Evolutionary conservation across 768 basidiomycete species (phyloP), one percentile per base, ranked within the genome.

Genomic region (Lactarius quietus): DNA sequence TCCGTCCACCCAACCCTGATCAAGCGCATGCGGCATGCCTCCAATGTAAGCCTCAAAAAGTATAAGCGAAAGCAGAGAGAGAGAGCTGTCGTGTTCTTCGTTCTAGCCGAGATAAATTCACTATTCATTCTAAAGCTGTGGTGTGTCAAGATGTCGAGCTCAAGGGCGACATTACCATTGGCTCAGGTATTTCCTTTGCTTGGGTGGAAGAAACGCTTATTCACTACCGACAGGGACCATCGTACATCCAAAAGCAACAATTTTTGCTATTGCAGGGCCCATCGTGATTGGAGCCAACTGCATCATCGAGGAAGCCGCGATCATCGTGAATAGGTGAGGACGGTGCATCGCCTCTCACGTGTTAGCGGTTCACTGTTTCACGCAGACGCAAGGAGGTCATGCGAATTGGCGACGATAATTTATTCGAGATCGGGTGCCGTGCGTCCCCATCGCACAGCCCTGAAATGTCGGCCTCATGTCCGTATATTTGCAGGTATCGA

Each of bases 401-500:
- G 93, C 85, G 88, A 23, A 93, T 99, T 56, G 96, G 96, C 6
- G 88, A 96, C 74, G 87, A 92, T 66, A 98, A 98, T 74, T 79
- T 95, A 64, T 96, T 99, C 72, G 93, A 97, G 77, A 93, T 97
- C 60, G 92, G 91, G 26, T 93, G 89, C 75, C 89, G 96, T 96
- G 72, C 67, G 92, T 86, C 20, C 43, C 26, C 6, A 28, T 17
- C 6, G 48, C 48, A 51, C 26, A 6, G 48, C 48, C 48, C 48
- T 28, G 48, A 51, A 41, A 51, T 51, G 48, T 29, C 28, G 23
- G n/a, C 48, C 52, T 62, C 48, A 67, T 59, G 31, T 57, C 55
- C 60, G 60, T 52, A 20, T 35, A 29, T 43, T 62, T 9, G 31
- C 72, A 97, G 94, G 93, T 36, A 83, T 98, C 54, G 95, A 98